Base-by-base conservation (phyloP, 257 asterid species). In the Eucommia ulmoides region DNA sequence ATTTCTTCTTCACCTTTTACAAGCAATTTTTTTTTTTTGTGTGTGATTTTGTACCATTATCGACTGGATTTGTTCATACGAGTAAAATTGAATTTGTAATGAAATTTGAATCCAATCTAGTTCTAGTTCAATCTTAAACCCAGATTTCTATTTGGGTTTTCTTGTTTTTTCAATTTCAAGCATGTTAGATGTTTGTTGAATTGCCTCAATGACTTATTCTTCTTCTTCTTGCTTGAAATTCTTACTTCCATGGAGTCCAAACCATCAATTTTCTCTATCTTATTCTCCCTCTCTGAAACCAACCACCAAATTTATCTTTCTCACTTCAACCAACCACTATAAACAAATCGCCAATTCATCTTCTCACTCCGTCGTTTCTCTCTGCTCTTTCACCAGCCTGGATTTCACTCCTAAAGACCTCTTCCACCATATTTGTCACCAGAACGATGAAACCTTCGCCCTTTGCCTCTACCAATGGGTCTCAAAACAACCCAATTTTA, bases 171-270 rank as follows among this genome's bases (percentile, higher is more conserved):
- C n/a, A n/a, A n/a, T n/a, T n/a, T n/a, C n/a, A n/a, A n/a, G 76
- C 74, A 57, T 67, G 45, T 67, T 59, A 68, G 50, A 57, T 83
- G 94, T 62, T 78, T 52, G 94, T 61, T 35, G 62, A 50, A 74
- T 74, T 72, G 86, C 78, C 33, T 45, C 59, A 76, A 87, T 87
- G 96, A 79, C 88, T 55, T 73, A 72, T 68, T 72, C n/a, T n/a
- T n/a, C n/a, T n/a, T n/a, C 77, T 6, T 65, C 81, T 26, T 82
- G 70, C 66, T 74, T 77, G 46, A 78, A 74, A 58, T 75, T 72
- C 58, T n/a, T n/a, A n/a, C 78, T 71, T 22, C 65, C 79, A 12
- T 74, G 76, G 72, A 19, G 65, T 55, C 68, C 62, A 15, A 22
- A 65, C 26, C 83, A 65, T 44, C 56, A 45, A 48, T 60, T 45